A percentile compares a stretch with the other conserved stretches of the same genome.
phyloP scores from a whole-genome alignment of 805 yeast species.

The Cephaloascus albidus region DNA sequence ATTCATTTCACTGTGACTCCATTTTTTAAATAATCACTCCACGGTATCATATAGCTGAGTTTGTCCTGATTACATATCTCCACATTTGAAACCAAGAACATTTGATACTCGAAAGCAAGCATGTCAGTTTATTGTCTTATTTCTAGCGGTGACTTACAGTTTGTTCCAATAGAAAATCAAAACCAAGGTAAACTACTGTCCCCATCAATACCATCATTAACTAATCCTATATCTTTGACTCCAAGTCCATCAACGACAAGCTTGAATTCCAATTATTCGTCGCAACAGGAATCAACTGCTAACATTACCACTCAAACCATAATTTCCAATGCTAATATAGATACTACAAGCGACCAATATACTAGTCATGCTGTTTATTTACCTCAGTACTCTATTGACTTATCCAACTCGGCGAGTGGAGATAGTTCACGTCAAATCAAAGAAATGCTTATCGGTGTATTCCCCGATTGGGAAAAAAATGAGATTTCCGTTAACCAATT shows the following conservation, averaged over 20 bases:
- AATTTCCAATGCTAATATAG: background rate
- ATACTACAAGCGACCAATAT: background rate
- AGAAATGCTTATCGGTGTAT: constrained; percentile 28
- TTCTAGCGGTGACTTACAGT: constrained; percentile 15
- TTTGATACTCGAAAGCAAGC: too few relatives aligned
- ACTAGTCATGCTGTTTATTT: constrained; percentile 34
- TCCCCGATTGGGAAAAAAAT: constrained; percentile 24
- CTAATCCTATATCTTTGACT: background rate
- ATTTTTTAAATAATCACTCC: too few relatives aligned
- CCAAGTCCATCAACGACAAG: background rate
- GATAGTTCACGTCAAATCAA: constrained; percentile 26
- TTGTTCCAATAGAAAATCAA: constrained; percentile 9
- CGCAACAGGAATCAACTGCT: background rate
- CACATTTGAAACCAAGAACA: too few relatives aligned
- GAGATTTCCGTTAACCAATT: constrained; percentile 30
- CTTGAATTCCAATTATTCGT: background rate
- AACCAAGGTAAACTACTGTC: background rate
- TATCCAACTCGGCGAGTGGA: constrained; percentile 20
- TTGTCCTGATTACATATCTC: too few relatives aligned
- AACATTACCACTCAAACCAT: background rate
- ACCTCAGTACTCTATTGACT: constrained; percentile 30
- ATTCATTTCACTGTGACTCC: too few relatives aligned
- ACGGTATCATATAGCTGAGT: too few relatives aligned
- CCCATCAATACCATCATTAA: background rate
- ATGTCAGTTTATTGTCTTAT: constrained; percentile 13